Evolutionary conservation across 306 rosid species (phyloP).

Genomic region (Medicago truncatula): DNA sequence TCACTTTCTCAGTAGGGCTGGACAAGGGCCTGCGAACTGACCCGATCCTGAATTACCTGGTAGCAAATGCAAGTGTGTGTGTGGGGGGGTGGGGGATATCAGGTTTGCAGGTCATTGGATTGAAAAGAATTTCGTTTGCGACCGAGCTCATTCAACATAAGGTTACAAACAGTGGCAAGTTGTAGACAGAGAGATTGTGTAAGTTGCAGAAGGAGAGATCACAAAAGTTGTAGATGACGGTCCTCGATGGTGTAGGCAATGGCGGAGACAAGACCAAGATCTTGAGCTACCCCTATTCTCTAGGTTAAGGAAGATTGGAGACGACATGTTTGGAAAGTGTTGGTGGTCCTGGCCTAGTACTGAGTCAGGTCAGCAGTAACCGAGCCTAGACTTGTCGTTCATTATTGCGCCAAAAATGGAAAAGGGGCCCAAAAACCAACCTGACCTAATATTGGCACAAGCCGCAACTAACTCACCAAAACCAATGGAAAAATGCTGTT

Average conservation of each 20-base stretch:
- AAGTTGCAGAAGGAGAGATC: neutral
- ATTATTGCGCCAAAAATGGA: neutral
- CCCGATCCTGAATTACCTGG: neutral
- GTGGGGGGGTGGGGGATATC: neutral
- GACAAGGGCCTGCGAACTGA: neutral
- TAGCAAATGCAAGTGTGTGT: neutral
- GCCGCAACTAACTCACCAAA: neutral
- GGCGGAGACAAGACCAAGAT: neutral
- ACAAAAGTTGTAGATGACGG: neutral
- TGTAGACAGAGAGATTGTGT: neutral
- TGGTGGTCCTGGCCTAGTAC: neutral
- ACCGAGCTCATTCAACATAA: neutral
- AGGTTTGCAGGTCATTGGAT: neutral
- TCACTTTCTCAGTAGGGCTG: neutral
- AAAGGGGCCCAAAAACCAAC: neutral
- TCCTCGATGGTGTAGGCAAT: neutral
- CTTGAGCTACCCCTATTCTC: neutral
- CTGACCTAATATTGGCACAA: neutral
- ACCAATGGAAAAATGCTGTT: no score
- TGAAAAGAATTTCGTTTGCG: neutral
- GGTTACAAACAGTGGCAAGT: neutral
- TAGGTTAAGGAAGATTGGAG: neutral
- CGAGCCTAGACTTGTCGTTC: neutral
- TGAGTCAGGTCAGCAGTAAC: neutral
- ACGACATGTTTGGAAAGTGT: neutral